Percentiles rank a stretch among this genome's conserved stretches.
Evolutionary conservation across 441 rosid species (phyloP).

Genomic region (Iberis amara): DNA sequence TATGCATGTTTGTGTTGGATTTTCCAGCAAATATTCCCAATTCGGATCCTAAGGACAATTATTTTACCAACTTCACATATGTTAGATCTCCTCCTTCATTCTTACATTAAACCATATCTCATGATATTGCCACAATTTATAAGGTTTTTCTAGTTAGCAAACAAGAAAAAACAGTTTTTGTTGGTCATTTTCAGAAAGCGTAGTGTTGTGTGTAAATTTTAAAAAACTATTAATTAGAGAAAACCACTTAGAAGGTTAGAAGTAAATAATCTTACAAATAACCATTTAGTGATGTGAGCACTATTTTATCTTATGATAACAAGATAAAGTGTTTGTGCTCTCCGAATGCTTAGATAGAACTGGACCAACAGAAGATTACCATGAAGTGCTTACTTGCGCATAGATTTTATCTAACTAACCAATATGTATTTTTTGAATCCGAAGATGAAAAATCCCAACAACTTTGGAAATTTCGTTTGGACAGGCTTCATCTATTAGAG

Average conservation of each 20-base stretch:
- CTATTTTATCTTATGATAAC: constrained; percentile 56
- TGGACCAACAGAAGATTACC: constrained; percentile 78
- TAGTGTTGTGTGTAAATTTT: no score
- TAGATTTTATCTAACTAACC: constrained; percentile 59
- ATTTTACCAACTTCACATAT: constrained; percentile 62
- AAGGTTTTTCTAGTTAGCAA: no score
- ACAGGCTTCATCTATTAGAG: constrained; percentile 81
- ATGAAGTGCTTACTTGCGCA: constrained; percentile 63
- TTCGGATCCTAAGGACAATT: constrained; percentile 44
- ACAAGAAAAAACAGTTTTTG: no score
- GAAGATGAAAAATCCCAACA: constrained; percentile 47
- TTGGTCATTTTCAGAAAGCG: no score
- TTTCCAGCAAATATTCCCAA: constrained; percentile 85
- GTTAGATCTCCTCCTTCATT: constrained; percentile 62
- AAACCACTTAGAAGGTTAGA: no score
- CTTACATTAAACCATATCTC: constrained; percentile 41
- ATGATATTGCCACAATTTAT: no score
- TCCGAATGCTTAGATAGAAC: constrained; percentile 72
- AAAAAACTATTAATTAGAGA: no score
- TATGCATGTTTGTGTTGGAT: constrained; percentile 62
- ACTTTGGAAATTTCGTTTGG: constrained; percentile 68
- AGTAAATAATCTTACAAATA: no score
- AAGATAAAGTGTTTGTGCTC: constrained; percentile 68
- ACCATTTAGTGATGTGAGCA: constrained; percentile 53
- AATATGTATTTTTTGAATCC: constrained; percentile 46